Evolutionary conservation across 1,284 basidiomycete species (phyloP).

Genomic region (Peniophora sp.): DNA sequence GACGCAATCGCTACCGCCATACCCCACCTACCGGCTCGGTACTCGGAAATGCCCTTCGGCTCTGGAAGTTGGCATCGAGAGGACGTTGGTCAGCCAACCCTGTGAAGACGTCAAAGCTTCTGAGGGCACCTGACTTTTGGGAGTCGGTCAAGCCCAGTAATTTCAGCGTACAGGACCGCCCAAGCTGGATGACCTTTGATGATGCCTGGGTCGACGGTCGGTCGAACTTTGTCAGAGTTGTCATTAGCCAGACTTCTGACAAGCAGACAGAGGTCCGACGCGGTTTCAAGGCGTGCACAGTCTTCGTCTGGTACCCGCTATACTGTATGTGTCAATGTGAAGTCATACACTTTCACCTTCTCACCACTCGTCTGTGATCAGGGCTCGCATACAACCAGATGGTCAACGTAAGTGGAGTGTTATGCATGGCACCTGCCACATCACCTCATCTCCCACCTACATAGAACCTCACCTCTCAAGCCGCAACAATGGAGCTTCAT

Average conservation of each 20-base stretch:
- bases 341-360: background rate
- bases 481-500: constrained; percentile 63
- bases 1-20: constrained; percentile 57
- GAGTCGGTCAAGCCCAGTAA: constrained; percentile 67
- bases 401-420: constrained; percentile 33
- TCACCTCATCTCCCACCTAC: no score
- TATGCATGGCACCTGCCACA: no score
- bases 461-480: constrained; percentile 68
- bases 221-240: no score
- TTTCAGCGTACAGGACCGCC: constrained; percentile 30
- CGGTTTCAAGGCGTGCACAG: constrained; percentile 78
- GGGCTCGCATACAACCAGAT: constrained; percentile 73
- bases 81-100: constrained; percentile 59
- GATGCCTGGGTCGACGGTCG: constrained; percentile 65
- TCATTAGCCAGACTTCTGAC: no score
- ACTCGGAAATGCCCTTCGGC: constrained; percentile 41
- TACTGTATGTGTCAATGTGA: constrained; percentile 40
- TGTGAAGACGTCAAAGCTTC: constrained; percentile 32
- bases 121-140: constrained; percentile 70
- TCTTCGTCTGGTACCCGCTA: constrained; percentile 74
- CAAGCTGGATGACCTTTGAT: constrained; percentile 68
- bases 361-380: no score
- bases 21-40: constrained; percentile 78
- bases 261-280: constrained; percentile 52
- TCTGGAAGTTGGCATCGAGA: constrained; percentile 41